Evolutionary conservation across 176 grass and related monocot species (phyloP).

Genomic region (Elaeis guineensis): DNA sequence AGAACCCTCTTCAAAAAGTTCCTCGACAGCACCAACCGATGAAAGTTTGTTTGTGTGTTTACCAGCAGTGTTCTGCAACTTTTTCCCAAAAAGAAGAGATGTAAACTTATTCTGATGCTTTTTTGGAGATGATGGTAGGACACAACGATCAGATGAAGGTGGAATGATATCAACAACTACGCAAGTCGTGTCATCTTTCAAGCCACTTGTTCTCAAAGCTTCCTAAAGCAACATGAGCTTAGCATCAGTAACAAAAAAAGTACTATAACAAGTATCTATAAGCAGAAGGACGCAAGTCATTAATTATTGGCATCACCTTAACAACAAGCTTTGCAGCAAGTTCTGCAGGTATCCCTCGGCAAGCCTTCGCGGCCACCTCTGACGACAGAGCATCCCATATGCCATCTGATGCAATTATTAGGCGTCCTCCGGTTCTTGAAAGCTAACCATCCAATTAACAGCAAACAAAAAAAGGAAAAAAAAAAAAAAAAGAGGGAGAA

Average conservation of each 20-base stretch:
- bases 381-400: slow-evolving; percentile 87
- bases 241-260: neutral
- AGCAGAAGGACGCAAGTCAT: neutral
- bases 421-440: slow-evolving; percentile 72
- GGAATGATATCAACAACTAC: slow-evolving; percentile 90
- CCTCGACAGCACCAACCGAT: slow-evolving; percentile 64
- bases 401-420: slow-evolving; percentile 98
- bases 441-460: slow-evolving; percentile 44
- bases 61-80: slow-evolving; percentile 42
- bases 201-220: slow-evolving; percentile 83
- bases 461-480: neutral
- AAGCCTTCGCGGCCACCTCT: slow-evolving; percentile 64
- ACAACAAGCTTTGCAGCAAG: slow-evolving; percentile 86
- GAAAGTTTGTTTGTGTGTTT: slow-evolving; percentile 47
- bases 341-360: slow-evolving; percentile 72
- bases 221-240: slow-evolving; percentile 27
- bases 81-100: slow-evolving; percentile 65
- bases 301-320: slow-evolving; percentile 41
- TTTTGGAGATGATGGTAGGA: slow-evolving; percentile 57
- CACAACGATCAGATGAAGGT: slow-evolving; percentile 33
- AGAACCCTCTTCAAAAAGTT: slow-evolving; percentile 93
- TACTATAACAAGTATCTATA: neutral
- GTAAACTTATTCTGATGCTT: slow-evolving; percentile 71
- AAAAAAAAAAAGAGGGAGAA: no score
- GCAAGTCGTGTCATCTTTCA: slow-evolving; percentile 98